Evolutionary conservation across 2,329 filamentous ascomycete species (phyloP).

Genomic region (Diplodia corticola): DNA sequence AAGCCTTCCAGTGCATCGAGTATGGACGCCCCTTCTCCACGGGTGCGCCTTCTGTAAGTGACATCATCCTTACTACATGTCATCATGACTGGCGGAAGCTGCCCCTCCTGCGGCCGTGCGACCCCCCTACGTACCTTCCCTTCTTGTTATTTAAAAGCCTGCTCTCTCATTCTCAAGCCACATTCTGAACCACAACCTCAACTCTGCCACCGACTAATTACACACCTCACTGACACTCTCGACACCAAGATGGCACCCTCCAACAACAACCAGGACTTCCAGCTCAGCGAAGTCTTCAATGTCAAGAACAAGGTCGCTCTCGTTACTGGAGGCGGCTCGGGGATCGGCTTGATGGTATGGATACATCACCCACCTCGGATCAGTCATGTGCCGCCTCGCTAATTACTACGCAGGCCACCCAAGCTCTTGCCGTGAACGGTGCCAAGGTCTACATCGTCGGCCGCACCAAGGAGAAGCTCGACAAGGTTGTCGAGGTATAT

Average conservation of each 20-base stretch:
- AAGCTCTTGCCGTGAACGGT: slow-evolving; percentile 50
- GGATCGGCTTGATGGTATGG: slow-evolving; percentile 49
- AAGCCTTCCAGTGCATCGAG: neutral
- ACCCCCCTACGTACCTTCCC: neutral
- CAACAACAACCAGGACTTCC: slow-evolving; percentile 36
- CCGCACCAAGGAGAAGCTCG: slow-evolving; percentile 50
- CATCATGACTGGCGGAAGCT: neutral
- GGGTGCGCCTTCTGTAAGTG: neutral
- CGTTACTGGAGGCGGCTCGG: slow-evolving; percentile 48
- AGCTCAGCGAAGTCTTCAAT: slow-evolving; percentile 38
- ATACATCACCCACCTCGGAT: neutral
- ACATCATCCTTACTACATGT: slow-evolving; percentile 9
- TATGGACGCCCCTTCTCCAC: neutral
- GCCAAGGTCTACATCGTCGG: slow-evolving; percentile 52
- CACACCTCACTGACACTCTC: slow-evolving; percentile 9
- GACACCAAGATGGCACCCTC: slow-evolving; percentile 32
- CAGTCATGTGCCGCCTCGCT: neutral
- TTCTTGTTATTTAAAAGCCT: neutral
- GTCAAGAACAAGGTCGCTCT: slow-evolving; percentile 44
- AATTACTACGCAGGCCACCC: slow-evolving; percentile 32
- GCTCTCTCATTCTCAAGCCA: neutral
- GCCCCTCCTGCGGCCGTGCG: neutral
- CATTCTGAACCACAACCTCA: neutral
- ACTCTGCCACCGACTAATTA: too few species aligned
- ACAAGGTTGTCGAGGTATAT: slow-evolving; percentile 47